These are phyloP conservation scores for Medicago lupulina DNA, from an alignment of 306 rosid genomes.

Conservation along the genomic window DNA sequence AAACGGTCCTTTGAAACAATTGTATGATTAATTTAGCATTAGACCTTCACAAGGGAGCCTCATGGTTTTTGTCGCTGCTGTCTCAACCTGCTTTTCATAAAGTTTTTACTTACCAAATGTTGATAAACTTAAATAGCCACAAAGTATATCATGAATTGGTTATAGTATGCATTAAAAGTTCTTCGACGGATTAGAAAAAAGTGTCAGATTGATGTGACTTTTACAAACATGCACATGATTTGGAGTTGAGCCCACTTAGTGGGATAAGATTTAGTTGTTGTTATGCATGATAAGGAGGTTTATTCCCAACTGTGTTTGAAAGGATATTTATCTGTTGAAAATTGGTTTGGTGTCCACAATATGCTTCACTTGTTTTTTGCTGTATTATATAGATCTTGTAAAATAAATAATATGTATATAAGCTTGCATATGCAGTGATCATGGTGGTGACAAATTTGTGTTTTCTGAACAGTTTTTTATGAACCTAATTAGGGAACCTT, in stretches of 20 bases:
- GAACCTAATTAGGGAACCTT: conserved; percentile 90
- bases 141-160: too few species aligned
- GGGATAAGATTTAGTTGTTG: not conserved
- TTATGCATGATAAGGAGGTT: conserved; percentile 23
- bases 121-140: too few species aligned
- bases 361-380: not conserved
- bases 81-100: not conserved
- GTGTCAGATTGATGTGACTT: too few species aligned
- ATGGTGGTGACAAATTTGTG: conserved; percentile 62
- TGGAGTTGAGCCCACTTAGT: too few species aligned
- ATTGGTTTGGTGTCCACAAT: conserved; percentile 15
- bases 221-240: too few species aligned
- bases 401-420: conserved; percentile 26
- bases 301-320: conserved; percentile 19
- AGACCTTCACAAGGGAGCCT: conserved; percentile 9
- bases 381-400: conserved; percentile 12
- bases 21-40: conserved; percentile 29
- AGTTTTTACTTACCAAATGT: too few species aligned
- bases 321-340: conserved; percentile 19
- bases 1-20: conserved; percentile 11
- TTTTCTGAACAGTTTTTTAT: conserved; percentile 72
- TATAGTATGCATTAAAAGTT: too few species aligned
- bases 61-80: not conserved
- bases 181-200: too few species aligned
- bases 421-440: conserved; percentile 66